Evolutionary conservation across 305 asterid genomes (phyloP).

Genomic region (Euphrasia arctica): DNA sequence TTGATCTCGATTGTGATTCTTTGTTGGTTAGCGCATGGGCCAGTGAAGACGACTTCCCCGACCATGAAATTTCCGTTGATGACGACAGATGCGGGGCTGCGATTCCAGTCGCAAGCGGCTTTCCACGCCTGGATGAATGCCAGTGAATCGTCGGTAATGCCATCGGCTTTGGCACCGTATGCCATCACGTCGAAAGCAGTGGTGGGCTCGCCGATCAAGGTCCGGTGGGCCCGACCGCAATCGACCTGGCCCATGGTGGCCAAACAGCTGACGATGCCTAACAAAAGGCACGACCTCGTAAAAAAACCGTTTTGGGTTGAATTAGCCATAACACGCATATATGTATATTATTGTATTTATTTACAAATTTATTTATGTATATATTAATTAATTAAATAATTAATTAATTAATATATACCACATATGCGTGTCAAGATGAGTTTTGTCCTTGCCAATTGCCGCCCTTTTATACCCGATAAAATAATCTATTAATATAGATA

Average conservation of each 20-base stretch:
- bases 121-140: conserved; percentile 50
- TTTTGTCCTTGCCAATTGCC: neutral
- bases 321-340: conserved; percentile 24
- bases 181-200: conserved; percentile 32
- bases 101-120: conserved; percentile 42
- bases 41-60: conserved; percentile 47
- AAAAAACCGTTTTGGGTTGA: neutral
- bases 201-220: conserved; percentile 24
- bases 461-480: neutral
- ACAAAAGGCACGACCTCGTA: conserved; percentile 15
- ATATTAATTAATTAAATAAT: neutral
- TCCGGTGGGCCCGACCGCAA: neutral
- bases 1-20: conserved; percentile 43
- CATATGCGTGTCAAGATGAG: neutral
- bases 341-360: neutral
- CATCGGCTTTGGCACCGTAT: conserved; percentile 36
- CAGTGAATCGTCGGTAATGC: conserved; percentile 40
- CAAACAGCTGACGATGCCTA: conserved; percentile 25
- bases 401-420: too few species aligned
- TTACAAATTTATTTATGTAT: neutral
- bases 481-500: too few species aligned
- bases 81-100: conserved; percentile 36
- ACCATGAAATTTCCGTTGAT: conserved; percentile 35
- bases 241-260: conserved; percentile 13
- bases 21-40: conserved; percentile 48